Base-by-base conservation (phyloP, 495 filamentous ascomycete species). In the Trichoderma parareesei region DNA sequence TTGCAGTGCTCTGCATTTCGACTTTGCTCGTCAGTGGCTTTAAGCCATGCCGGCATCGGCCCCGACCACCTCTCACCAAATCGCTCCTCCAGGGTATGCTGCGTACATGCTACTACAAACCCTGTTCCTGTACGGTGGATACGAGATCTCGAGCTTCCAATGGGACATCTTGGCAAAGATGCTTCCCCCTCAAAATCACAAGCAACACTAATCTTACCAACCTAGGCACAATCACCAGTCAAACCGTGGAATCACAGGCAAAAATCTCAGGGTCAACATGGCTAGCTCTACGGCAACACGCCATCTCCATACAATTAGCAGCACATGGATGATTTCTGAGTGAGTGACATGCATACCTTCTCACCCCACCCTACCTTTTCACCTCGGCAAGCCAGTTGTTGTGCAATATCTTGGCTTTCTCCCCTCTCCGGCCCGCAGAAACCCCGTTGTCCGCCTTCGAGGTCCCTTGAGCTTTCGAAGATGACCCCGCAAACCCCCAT, bases 151-250 rank as follows among this genome's bases (percentile, higher is more conserved):
- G 27, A 27, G 27, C 27, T 27, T 27, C 1, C 1, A 2, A 27
- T 27, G 27, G 27, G 2, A 1, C 27, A 27, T 27, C 27, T 27
- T 27, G 46, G 9, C 16, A 49, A 20, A 18, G 4, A 49, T n/a
- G 46, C 46, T 49, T 49, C 46, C 46, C 46, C 46, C 46, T 37
- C 53, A 57, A 38, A 37, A 57, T 57, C 53, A 57, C 53, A 57
- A 37, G 53, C 27, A 27, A 27, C 27, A 27, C 27, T 27, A 27
- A 27, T 27, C 27, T 27, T 27, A 27, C 27, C 27, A 1, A 27
- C 27, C 27, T 27, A 27, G 27, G 27, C 27, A 27, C 27, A 27
- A 27, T 27, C 27, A 27, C 27, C 0, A 27, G 27, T 2, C 27
- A 27, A 27, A 27, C 27, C 27, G 27, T 2, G 27, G 27, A 27